Base-by-base conservation (phyloP, 2,329 filamentous ascomycete genomes). In the Alternaria sp. region DNA sequence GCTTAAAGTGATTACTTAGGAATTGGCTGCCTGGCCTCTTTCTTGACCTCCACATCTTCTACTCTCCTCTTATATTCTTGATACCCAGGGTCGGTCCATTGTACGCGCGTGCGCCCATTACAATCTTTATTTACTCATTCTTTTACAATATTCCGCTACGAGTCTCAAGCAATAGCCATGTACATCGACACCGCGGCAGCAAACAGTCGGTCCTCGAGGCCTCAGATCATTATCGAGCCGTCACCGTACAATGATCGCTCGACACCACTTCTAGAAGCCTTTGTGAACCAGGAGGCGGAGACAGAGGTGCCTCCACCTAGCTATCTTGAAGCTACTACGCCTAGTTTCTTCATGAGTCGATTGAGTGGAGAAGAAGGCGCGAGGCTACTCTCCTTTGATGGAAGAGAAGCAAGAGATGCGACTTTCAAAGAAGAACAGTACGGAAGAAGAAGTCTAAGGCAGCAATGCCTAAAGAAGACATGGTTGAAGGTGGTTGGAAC, bases 291-390 rank as follows among this genome's bases (percentile, higher is more conserved):
- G 44, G 65, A 64, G 17, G 64, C 61, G 9, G 51, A 13, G n/a
- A 28, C 54, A 26, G 45, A 58, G 17, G 45, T 11, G 39, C 51
- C 56, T 9, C 71, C 73, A 11, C 70, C 71, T 5, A 72, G 62
- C 14, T 76, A 76, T 53, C 63, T 76, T 1, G 74, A 76, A 57
- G 74, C 74, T 7, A 77, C 73, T 8, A 77, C 74, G 3, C 73
- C 74, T 31, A 65, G 65, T n/a, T 63, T 70, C 2, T 76, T 72
- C 52, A 68, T 66, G 17, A 62, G 60, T 13, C 58, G 71, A 42
- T 51, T 68, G 13, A 73, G 69, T 36, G 66, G 69, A 10, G 72
- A 74, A 51, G 73, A 77, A 52, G 73, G 64, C 3, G 68, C 71
- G 5, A 60, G 72, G 26, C 51, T 77, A 39, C 52, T 77, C 21